Evolutionary conservation across 1,139 yeast genomes (phyloP).

Genomic region (Zygosaccharomyces pseudobailii): DNA sequence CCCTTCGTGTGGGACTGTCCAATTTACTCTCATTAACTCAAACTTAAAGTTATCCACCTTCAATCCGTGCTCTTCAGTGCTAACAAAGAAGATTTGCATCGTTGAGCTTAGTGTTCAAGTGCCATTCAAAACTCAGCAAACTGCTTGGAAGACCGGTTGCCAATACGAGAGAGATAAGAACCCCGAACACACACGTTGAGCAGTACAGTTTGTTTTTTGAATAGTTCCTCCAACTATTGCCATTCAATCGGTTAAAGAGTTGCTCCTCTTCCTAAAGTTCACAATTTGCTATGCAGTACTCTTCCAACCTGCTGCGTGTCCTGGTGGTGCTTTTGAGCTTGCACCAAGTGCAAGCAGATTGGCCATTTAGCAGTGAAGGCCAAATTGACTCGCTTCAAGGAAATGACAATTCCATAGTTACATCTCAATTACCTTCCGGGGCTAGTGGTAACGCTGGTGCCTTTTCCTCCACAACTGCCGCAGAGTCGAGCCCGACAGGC

Average conservation of each 20-base stretch:
- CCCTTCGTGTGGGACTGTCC: neutral
- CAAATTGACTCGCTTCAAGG: neutral
- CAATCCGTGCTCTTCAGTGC: neutral
- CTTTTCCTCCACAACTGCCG: neutral
- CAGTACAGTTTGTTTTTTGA: neutral
- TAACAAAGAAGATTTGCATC: neutral
- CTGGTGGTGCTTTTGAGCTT: constrained; percentile 1
- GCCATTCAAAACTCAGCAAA: neutral
- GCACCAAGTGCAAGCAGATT: constrained; percentile 1
- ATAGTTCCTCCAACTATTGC: neutral
- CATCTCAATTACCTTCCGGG: neutral
- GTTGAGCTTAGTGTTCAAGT: neutral
- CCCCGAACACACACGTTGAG: neutral
- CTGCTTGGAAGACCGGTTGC: neutral
- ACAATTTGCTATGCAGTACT: neutral
- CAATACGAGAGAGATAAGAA: neutral
- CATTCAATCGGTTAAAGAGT: neutral
- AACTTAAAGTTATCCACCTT: neutral
- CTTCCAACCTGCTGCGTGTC: neutral
- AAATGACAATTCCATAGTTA: neutral
- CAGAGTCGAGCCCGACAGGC: neutral
- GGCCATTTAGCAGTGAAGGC: constrained; percentile 1
- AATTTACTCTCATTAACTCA: neutral
- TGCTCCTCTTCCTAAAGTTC: neutral
- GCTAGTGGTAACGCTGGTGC: neutral